phyloP scores from a whole-genome alignment of 257 asterid genomes.

The Petunia secreta region DNA sequence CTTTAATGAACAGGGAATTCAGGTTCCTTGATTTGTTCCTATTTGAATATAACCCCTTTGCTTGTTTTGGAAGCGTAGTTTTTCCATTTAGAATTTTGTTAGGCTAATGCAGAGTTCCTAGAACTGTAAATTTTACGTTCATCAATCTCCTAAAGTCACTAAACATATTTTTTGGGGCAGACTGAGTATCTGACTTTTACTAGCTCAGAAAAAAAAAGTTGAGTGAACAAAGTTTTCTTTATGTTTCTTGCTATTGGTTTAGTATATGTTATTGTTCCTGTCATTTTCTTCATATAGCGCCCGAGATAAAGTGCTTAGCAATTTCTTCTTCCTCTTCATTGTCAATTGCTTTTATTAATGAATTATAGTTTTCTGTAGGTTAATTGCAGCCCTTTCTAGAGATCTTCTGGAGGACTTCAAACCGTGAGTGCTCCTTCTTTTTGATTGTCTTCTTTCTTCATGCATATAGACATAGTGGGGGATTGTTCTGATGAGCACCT shows the following conservation, averaged over 20 bases:
- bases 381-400: conserved; percentile 85
- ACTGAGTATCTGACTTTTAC: background rate
- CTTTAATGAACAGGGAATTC: conserved; percentile 1
- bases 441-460: conserved; percentile 20
- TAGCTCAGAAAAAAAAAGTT: background rate
- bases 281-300: background rate
- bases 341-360: conserved; percentile 18
- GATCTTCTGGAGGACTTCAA: conserved; percentile 78
- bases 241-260: background rate
- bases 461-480: background rate
- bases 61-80: conserved; percentile 11
- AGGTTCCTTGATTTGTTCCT: conserved; percentile 14
- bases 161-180: background rate
- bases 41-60: background rate
- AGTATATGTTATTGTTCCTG: background rate
- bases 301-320: background rate
- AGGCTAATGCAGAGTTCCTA: background rate
- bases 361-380: conserved; percentile 50
- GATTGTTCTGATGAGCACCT: background rate
- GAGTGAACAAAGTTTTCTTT: background rate
- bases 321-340: conserved; percentile 13
- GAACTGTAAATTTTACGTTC: background rate
- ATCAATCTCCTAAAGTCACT: background rate
- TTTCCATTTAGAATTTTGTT: background rate
- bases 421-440: conserved; percentile 64